Evolutionary conservation across 306 rosid genomes (phyloP), one percentile per base, ranked within the genome.

Genomic region (Hippophae rhamnoides): DNA sequence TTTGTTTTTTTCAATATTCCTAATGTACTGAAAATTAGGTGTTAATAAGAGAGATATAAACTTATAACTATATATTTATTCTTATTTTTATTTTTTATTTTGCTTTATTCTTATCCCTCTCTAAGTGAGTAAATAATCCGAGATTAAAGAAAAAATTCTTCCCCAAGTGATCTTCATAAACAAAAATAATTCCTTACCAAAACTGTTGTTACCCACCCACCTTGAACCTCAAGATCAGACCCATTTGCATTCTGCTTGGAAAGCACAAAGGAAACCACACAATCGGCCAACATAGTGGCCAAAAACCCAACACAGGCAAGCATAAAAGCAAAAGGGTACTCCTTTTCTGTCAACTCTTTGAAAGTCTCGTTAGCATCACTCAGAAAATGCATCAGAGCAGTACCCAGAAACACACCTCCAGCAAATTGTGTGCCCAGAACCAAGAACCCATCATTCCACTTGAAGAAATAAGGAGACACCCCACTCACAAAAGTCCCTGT

Each of bases 341-440:
- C 61, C 31, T 64, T 78, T 0, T 46, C 0, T 2, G 87, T 89
- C 85, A 89, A 78, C 14, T 79, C 87, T 65, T 13, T 56, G 55
- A 89, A 89, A 44, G 78, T 89, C 73, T 79, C 82, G 6, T 83
- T 73, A 0, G 97, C 89, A 48, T 89, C 97, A 6, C 87, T 78
- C 9, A 86, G 78, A 70, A 89, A 89, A 71, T 89, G 95, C 87
- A 86, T 86, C 81, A 89, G 54, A 2, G 95, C 92, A 23, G 97
- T 89, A 5, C 92, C 97, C 67, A 89, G 23, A 68, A 89, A 89
- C 69, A 89, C 95, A 1, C 95, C 97, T 0, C 95, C 97, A 0
- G 97, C 89, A 41, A 89, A 89, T 61, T 89, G 97, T 4, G 97
- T 86, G 31, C 97, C 97, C 47, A 89, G 52, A 27, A 84, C 76